phyloP scores from a whole-genome alignment of 1,284 basidiomycete genomes.

The Austroboletus niveus region DNA sequence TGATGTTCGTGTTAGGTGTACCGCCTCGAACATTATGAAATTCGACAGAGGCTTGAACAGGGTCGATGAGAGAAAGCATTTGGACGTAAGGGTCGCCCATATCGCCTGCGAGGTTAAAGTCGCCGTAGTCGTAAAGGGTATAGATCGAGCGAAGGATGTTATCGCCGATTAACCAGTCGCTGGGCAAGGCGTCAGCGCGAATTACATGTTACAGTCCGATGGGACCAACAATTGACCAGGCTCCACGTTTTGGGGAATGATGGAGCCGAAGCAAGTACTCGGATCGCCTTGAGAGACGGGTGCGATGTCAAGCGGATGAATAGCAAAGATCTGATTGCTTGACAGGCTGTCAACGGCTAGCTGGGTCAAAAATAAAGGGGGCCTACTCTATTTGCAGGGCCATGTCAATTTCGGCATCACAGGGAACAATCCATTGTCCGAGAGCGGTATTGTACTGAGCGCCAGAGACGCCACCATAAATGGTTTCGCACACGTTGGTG shows the following conservation, averaged over 20 bases:
- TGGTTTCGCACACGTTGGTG: conserved; percentile 56
- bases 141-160: conserved; percentile 82
- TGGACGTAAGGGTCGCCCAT: conserved; percentile 77
- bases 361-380: conserved; percentile 3
- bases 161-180: conserved; percentile 80
- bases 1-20: conserved; percentile 59
- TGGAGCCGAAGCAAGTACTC: conserved; percentile 64
- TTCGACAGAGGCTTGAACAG: conserved; percentile 63
- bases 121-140: conserved; percentile 84
- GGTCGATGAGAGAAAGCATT: conserved; percentile 64
- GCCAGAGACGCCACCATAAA: conserved; percentile 61
- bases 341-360: conserved; percentile 9
- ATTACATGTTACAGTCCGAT: background rate
- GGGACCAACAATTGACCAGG: conserved; percentile 59
- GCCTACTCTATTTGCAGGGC: conserved; percentile 72
- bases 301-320: conserved; percentile 74
- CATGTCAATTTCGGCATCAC: conserved; percentile 67
- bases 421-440: conserved; percentile 69
- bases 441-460: conserved; percentile 50
- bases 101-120: conserved; percentile 58
- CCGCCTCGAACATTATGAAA: conserved; percentile 69
- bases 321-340: conserved; percentile 65
- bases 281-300: conserved; percentile 45
- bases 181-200: conserved; percentile 27
- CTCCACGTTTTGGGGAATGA: conserved; percentile 62